These are phyloP conservation scores for Diplodia mutila DNA, from an alignment of 2,329 filamentous ascomycete species.

Conservation along the genomic window DNA sequence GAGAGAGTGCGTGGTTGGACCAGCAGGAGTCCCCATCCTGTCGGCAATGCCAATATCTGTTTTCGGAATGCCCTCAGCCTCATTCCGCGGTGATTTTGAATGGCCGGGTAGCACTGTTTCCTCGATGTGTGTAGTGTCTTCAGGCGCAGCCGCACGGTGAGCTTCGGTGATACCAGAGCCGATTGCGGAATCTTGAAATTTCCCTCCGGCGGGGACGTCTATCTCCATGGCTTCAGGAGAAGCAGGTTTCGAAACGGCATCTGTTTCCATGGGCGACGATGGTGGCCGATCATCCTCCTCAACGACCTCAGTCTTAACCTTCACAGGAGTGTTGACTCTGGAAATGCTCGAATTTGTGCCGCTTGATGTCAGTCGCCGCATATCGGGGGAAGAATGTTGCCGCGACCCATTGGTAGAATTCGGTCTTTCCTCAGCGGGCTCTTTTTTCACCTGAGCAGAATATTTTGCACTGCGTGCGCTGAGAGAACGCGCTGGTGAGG, in stretches of 20 bases:
- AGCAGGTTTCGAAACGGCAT: background rate
- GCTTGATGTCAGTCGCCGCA: background rate
- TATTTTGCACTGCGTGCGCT: background rate
- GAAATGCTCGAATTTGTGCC: background rate
- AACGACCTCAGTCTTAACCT: background rate
- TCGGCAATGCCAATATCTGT: background rate
- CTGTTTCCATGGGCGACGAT: background rate
- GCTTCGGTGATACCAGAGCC: background rate
- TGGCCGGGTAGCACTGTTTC: background rate
- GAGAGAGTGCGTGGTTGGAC: background rate
- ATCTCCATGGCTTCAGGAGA: constrained; percentile 8
- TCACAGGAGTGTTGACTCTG: constrained; percentile 14
- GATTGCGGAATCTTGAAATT: background rate
- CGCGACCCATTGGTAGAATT: background rate
- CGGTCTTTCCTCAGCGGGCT: background rate
- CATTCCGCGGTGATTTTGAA: background rate
- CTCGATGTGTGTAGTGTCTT: background rate
- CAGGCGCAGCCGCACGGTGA: too few relatives aligned
- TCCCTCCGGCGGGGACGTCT: background rate
- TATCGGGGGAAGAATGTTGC: background rate
- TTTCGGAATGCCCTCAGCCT: background rate
- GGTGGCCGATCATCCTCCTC: background rate
- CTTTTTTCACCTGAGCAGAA: background rate
- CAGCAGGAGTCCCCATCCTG: background rate
- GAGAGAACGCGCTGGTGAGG: background rate